Evolutionary conservation across 2,329 filamentous ascomycete genomes (phyloP), one percentile per base, ranked within the genome.

Genomic region (Fusarium fujikuroi): DNA sequence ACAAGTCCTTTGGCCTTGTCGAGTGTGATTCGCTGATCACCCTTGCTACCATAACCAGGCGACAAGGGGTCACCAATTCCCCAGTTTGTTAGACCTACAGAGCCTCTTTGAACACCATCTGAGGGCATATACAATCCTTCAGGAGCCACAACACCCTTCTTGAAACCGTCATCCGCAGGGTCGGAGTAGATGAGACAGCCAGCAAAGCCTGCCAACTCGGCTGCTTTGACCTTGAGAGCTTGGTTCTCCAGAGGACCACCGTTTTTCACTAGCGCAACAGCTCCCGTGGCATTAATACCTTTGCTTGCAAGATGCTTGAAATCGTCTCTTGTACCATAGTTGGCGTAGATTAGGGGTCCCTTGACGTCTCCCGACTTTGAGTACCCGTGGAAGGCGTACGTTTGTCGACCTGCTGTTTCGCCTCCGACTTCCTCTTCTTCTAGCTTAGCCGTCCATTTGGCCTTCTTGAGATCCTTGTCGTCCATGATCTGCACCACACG

Each of bases 151-250:
- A 90, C 86, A 8, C 95, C 95, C 74, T 89, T 89, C 34, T 89
- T 81, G 77, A 95, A 96, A 3, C 95, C 95, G 79, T 97, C 93
- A 57, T 98, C 92, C 3, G 88, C 87, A 1, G 95, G 95, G 79
- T 98, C 96, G 58, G 92, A 97, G 84, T 98, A 99, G 65, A 97
- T 93, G 63, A 99, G 89, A 77, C 94, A 97, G 19, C 95, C 96
- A 4, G 88, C 90, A 72, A 95, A 96, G 4, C 96, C 96, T 19
- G 93, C 93, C 76, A 94, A 81, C 82, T 98, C 93, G 2, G 96
- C 96, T 15, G 93, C 93, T 83, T 95, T 97, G 77, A 99, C 89
- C 81, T 98, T 98, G 76, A 97, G 83, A 4, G 90, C 93, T 10
- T 89, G 86, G 79, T 97, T 93, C 5, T 84, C 85, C 78, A 95